Evolutionary conservation across 1,284 basidiomycete genomes (phyloP), one percentile per base, ranked within the genome.

Genomic region (Meripilus lineatus): DNA sequence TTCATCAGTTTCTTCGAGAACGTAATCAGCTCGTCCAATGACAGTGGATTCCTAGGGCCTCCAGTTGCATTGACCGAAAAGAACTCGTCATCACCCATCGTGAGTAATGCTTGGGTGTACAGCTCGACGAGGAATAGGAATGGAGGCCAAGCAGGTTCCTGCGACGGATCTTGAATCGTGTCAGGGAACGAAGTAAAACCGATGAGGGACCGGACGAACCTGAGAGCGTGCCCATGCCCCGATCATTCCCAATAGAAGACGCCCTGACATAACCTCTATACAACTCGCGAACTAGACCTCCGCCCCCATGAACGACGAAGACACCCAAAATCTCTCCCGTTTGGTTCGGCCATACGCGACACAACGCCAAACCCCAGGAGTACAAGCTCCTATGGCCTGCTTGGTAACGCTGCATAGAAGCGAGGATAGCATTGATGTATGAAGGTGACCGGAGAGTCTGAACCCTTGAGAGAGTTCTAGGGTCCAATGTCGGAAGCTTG

Each of bases 71-170:
- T 49, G 1, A 65, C 64, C 0, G 81, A 77, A 59, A 94, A 94
- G 67, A 99, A 98, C 63, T 99, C 95, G 62, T 98, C 95, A 55
- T 99, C 96, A 2, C 91, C 91, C 71, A 99, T 89, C 0, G 93
- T 92, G 32, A 93, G 72, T 15, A 99, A 77, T 10, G 84, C 80
- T 50, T 95, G 87, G 2, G 81, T 79, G 62, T 97, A 95, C 15
- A 97, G 65, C 45, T 94, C 87, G 5, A 81, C 76, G 3, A 97
- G 75, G 39, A 97, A 75, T 2, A 98, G 67, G 2, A 99, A 66
- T 1, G 87, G 71, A 0, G 84, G 75, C 75, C 83, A 85, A 32
- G 70, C 65, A 0, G 60, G 34, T 2, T 66, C 70, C 44, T 75
- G 65, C 1, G 63, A 61, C 0, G 72, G 64, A 50, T 81, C 81